These are phyloP conservation scores for Salix udensis DNA, from an alignment of 345 rosid genomes.

Conservation along the genomic window DNA sequence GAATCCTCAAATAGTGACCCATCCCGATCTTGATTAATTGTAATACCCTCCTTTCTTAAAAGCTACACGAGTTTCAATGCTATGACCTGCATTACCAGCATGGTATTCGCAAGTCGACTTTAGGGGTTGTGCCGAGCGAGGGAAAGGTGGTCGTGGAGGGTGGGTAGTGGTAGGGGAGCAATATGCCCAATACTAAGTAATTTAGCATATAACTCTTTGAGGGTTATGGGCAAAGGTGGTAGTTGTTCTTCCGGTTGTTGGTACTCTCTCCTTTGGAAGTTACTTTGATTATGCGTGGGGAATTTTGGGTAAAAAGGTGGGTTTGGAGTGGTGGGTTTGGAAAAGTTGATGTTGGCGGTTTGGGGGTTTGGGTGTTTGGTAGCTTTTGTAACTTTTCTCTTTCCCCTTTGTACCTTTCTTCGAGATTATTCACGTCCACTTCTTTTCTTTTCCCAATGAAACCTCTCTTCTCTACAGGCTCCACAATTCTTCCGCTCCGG, in stretches of 20 bases:
- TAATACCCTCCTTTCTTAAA: too few relatives aligned
- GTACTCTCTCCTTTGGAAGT: not conserved
- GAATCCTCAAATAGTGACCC: not conserved
- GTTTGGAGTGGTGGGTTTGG: not conserved
- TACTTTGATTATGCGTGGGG: rapidly evolving
- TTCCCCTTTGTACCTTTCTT: too few relatives aligned
- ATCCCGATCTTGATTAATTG: too few relatives aligned
- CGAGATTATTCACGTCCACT: too few relatives aligned
- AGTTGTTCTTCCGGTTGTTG: not conserved
- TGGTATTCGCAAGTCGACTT: not conserved
- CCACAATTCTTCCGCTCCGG: too few relatives aligned
- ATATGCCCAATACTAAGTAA: too few relatives aligned
- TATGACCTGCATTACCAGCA: not conserved
- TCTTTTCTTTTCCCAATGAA: too few relatives aligned
- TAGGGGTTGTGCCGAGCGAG: not conserved
- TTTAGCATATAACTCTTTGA: not conserved
- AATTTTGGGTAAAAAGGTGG: too few relatives aligned
- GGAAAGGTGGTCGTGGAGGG: not conserved
- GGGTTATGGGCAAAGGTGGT: not conserved
- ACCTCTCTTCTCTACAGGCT: too few relatives aligned
- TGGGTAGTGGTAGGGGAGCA: not conserved
- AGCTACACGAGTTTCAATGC: rapidly evolving
- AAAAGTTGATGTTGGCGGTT: not conserved
- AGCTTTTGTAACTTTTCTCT: too few relatives aligned
- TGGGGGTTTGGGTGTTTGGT: too few relatives aligned